A percentile compares a stretch with the other conserved stretches of the same genome.
These are phyloP conservation scores for Phytophthora hibernalis DNA, from an alignment of 352 stramenopile genomes.

Conservation along the genomic window DNA sequence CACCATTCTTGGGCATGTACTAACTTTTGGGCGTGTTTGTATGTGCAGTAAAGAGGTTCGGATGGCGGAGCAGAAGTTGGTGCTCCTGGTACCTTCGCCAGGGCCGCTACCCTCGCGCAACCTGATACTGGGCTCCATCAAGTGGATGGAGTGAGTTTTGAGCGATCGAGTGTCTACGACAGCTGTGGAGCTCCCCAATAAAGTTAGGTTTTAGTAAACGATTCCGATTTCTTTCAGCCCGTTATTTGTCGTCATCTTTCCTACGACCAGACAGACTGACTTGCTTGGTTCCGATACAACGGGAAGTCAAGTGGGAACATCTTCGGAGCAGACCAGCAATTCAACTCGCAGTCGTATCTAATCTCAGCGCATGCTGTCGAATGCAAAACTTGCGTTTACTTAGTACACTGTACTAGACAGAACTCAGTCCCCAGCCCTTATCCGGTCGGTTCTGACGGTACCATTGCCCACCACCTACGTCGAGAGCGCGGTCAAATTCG, in stretches of 20 bases:
- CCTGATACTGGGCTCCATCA: conserved; percentile 82
- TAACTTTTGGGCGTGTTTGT: conserved; percentile 7
- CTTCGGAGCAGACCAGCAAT: conserved; percentile 3
- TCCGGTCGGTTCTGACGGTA: conserved; percentile 84
- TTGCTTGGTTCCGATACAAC: neutral
- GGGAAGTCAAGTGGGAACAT: conserved; percentile 2
- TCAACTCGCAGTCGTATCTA: conserved; percentile 5
- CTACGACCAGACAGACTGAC: too few species aligned
- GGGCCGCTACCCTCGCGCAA: conserved; percentile 82
- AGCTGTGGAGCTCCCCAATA: conserved; percentile 8
- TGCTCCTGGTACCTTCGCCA: conserved; percentile 85
- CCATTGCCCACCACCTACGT: conserved; percentile 86
- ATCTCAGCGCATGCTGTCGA: neutral
- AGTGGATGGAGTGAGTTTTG: conserved; percentile 81
- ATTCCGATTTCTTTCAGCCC: conserved; percentile 10
- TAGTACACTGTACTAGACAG: too few species aligned
- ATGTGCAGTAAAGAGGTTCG: conserved; percentile 75
- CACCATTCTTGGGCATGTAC: neutral
- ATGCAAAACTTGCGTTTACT: conserved; percentile 4
- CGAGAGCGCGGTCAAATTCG: conserved; percentile 86
- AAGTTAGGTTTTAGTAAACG: conserved; percentile 34
- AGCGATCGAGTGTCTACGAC: neutral
- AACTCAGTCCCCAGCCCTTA: conserved; percentile 66
- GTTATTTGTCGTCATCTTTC: conserved; percentile 6
- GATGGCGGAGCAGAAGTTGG: conserved; percentile 76